phyloP scores from a whole-genome alignment of 2,329 filamentous ascomycete genomes.

The Aspergillus sp. region DNA sequence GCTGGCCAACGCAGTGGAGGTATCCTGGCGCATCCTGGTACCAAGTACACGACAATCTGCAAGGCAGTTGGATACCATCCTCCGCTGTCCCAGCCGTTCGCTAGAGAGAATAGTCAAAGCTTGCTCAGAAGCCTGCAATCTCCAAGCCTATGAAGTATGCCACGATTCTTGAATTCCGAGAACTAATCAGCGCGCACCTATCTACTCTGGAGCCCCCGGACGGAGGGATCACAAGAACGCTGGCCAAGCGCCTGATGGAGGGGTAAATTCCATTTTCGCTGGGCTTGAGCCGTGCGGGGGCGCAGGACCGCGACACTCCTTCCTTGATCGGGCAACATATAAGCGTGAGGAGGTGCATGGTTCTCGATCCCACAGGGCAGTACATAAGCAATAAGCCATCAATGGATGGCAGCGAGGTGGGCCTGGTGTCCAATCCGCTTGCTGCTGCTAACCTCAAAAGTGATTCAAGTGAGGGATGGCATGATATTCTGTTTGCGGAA shows the following conservation, averaged over 20 bases:
- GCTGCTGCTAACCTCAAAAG: neutral
- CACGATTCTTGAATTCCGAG: neutral
- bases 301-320: conserved; percentile 7
- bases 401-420: neutral
- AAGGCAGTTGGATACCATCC: neutral
- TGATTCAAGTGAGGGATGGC: neutral
- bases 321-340: conserved; percentile 2
- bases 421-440: neutral
- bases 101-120: neutral
- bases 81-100: neutral
- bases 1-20: no score
- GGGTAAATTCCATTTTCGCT: conserved; percentile 14
- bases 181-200: conserved; percentile 5
- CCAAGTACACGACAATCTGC: neutral
- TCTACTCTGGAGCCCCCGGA: conserved; percentile 1
- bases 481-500: conserved; percentile 1
- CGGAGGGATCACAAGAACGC: conserved; percentile 22
- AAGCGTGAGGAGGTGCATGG: conserved; percentile 1
- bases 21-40: neutral
- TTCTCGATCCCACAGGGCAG: neutral
- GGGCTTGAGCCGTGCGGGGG: conserved; percentile 18
- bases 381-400: neutral
- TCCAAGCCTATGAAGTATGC: conserved; percentile 1
- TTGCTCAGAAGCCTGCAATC: neutral
- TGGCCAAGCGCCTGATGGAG: conserved; percentile 20